Base-by-base conservation (phyloP, 192 early-diverging fungal genomes). In the Thamnidium elegans region DNA sequence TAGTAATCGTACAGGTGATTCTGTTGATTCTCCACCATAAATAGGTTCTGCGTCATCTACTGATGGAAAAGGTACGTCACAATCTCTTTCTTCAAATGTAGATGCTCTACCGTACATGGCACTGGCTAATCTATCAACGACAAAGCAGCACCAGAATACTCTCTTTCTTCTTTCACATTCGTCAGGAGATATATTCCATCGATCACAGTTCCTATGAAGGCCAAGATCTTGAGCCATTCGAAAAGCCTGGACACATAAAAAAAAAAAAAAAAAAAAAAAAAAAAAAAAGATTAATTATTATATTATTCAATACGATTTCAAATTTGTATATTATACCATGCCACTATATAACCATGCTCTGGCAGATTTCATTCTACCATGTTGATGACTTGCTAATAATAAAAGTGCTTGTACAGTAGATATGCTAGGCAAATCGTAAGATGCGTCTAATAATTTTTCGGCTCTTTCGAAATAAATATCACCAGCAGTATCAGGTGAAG, bases 171-270 rank as follows among this genome's bases (percentile, higher is more conserved):
- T 68, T 70, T 90, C 86, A 1, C 71, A 66, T 51, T 92, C 87
- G 7, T 77, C 60, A 14, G 70, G 69, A 8, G 77, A 71, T 17
- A 82, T 42, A 67, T 78, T 74, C 82, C 84, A 86, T 32, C 78
- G 77, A 17, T 79, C 68, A 19, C 78, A 81, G 64, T 88, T 86
- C 20, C 89, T 77, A 62, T 92, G 86, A 60, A 92, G 76, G 20
- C 90, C 90, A 50, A 92, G 55, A 61, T 90, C 89, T 63, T 87
- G 85, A 11, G 90, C 89, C 77, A 89, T 87, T 44, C 87, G 70
- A 26, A 84, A 85, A 31, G 90, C 90, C 73, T 73, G 20, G 4
- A 23, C 20, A 30, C 9, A 43, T 20, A 36, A 36, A 39, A 17
- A 23, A 60, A 32, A 39, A 36, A 19, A 4, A 44, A 17, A 32